Evolutionary conservation across 2,329 filamentous ascomycete species (phyloP).

Genomic region (Lachnellula suecica): DNA sequence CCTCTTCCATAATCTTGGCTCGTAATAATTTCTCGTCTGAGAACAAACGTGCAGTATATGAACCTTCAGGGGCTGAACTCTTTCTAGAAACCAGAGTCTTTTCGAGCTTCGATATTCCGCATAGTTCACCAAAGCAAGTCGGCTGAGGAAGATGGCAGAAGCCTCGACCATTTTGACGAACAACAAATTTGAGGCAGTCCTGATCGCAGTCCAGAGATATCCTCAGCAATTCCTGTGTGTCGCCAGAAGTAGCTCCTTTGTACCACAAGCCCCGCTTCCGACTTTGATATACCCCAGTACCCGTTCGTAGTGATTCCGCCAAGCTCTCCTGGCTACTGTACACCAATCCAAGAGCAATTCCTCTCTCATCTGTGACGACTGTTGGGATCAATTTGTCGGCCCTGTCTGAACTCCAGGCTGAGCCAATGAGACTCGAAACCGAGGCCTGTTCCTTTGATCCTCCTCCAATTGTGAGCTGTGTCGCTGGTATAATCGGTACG

Average conservation of each 20-base stretch:
- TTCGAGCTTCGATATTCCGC: slow-evolving; percentile 79
- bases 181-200: slow-evolving; percentile 87
- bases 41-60: slow-evolving; percentile 92
- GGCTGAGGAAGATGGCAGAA: slow-evolving; percentile 95
- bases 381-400: slow-evolving; percentile 84
- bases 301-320: slow-evolving; percentile 78
- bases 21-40: slow-evolving; percentile 84
- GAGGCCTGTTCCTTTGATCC: slow-evolving; percentile 58
- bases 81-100: slow-evolving; percentile 84
- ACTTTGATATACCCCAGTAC: slow-evolving; percentile 86
- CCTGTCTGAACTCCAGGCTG: slow-evolving; percentile 77
- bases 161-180: slow-evolving; percentile 80
- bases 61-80: slow-evolving; percentile 78
- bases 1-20: slow-evolving; percentile 98
- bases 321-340: slow-evolving; percentile 95
- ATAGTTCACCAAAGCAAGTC: slow-evolving; percentile 86
- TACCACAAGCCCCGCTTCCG: slow-evolving; percentile 94
- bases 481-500: slow-evolving; percentile 74
- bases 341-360: slow-evolving; percentile 81
- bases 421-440: slow-evolving; percentile 69
- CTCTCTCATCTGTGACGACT: slow-evolving; percentile 85
- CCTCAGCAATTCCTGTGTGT: slow-evolving; percentile 84
- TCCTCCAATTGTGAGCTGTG: slow-evolving; percentile 66
- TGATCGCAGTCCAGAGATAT: slow-evolving; percentile 90
- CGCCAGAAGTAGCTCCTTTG: slow-evolving; percentile 92